A percentile compares a stretch with the other conserved stretches of the same genome.
These are phyloP conservation scores for Geopyxis carbonaria DNA, from an alignment of 495 filamentous ascomycete genomes.

Conservation along the genomic window DNA sequence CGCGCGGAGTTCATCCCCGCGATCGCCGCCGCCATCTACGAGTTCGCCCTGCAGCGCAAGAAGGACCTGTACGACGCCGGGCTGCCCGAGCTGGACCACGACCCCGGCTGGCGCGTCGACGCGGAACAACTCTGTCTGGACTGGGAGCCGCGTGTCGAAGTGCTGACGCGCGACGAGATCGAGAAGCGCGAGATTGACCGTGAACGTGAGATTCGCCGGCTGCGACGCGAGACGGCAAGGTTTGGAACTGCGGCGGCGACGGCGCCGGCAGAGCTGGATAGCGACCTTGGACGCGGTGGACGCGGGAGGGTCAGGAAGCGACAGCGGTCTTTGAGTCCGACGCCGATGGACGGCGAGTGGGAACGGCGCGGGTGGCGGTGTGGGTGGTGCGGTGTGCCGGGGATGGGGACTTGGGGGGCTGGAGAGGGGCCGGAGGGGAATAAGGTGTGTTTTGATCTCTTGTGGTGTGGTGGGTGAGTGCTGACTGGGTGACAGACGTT, in stretches of 20 bases:
- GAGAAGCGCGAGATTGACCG: conserved; percentile 93
- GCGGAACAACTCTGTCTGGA: conserved; percentile 73
- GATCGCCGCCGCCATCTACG: conserved; percentile 91
- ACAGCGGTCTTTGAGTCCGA: conserved; percentile 73
- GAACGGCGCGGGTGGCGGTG: conserved; percentile 82
- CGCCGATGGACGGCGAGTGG: conserved; percentile 46
- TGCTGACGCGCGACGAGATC: conserved; percentile 84
- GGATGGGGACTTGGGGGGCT: conserved; percentile 82
- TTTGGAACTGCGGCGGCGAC: conserved; percentile 38
- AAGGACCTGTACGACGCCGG: conserved; percentile 82
- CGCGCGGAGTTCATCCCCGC: conserved; percentile 85
- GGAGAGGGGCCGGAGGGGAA: conserved; percentile 75
- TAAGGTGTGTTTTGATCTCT: conserved; percentile 42
- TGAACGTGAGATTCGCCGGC: conserved; percentile 69
- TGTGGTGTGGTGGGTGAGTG: conserved; percentile 2
- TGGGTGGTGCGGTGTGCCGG: conserved; percentile 74
- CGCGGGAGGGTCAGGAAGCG: conserved; percentile 66
- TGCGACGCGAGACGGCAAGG: conserved; percentile 78
- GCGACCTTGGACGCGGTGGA: conserved; percentile 55
- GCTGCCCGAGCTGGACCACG: conserved; percentile 60
- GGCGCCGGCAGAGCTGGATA: conserved; percentile 49
- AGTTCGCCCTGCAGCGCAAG: conserved; percentile 79
- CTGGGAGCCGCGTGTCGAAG: conserved; percentile 90
- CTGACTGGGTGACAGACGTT: conserved; percentile 43
- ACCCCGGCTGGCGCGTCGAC: conserved; percentile 89